Conservation (phyloP, 2,329 filamentous ascomycete genomes). For the Lachnellula occidentalis region DNA sequence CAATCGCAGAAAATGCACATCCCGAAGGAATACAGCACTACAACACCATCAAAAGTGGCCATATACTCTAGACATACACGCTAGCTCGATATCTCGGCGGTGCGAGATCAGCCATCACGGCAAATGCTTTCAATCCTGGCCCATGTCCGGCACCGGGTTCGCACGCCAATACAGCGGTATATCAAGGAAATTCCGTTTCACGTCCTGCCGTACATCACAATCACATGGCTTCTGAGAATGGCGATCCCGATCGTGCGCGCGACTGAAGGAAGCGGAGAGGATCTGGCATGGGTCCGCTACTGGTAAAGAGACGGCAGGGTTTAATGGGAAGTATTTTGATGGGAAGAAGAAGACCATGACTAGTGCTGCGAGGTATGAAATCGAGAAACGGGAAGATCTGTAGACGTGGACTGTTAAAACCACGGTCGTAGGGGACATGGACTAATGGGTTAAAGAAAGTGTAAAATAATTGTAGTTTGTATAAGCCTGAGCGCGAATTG, state of each 20-base stretch:
- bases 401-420: conserved; percentile 43
- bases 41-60: conserved; percentile 39
- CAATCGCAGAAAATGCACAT: conserved; percentile 26
- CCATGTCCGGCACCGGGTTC: conserved; percentile 44
- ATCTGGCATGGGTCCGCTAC: conserved; percentile 38
- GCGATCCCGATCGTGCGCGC: conserved; percentile 33
- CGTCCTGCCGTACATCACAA: conserved; percentile 34
- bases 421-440: conserved; percentile 17
- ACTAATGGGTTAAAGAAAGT: not conserved
- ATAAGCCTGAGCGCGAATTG: no score
- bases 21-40: conserved; percentile 38
- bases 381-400: conserved; percentile 43
- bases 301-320: conserved; percentile 29
- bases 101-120: conserved; percentile 31
- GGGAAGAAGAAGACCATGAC: conserved; percentile 35
- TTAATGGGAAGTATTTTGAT: conserved; percentile 41
- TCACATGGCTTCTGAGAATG: conserved; percentile 34
- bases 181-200: conserved; percentile 30
- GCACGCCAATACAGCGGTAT: conserved; percentile 31
- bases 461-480: no score
- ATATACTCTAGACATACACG: conserved; percentile 44
- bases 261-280: conserved; percentile 35
- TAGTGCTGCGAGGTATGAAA: conserved; percentile 39
- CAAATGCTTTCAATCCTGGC: conserved; percentile 42
- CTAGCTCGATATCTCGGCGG: conserved; percentile 34